Conservation (phyloP, 495 filamentous ascomycete species). For the Podospora bellae-mahoneyi region DNA sequence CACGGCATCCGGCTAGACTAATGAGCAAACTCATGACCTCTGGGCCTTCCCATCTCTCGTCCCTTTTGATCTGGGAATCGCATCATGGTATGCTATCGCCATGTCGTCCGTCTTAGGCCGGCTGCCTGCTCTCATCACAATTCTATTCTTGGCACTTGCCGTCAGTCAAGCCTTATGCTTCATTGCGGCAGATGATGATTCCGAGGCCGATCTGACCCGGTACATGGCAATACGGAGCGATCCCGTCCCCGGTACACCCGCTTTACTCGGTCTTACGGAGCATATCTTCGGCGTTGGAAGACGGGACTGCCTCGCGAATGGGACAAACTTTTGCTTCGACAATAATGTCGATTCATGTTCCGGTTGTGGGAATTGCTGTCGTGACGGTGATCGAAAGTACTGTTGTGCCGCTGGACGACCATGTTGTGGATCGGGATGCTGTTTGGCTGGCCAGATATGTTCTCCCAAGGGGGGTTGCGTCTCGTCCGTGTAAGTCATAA, state of each 20-base stretch:
- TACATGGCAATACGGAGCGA: slow-evolving; percentile 12
- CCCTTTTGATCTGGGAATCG: neutral
- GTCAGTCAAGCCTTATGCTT: neutral
- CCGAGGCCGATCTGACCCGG: neutral
- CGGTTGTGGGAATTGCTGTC: slow-evolving; percentile 31
- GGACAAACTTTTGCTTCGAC: slow-evolving; percentile 36
- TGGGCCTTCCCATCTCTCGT: neutral
- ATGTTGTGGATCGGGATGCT: slow-evolving; percentile 35
- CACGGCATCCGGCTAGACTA: slow-evolving; percentile 6
- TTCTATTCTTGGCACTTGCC: neutral
- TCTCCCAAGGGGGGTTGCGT: slow-evolving; percentile 27
- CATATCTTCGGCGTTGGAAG: slow-evolving; percentile 18
- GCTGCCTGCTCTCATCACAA: slow-evolving; percentile 12
- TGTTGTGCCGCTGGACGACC: slow-evolving; percentile 25
- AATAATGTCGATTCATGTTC: slow-evolving; percentile 28
- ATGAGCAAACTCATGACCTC: neutral
- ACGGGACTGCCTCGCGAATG: slow-evolving; percentile 33
- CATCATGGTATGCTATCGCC: slow-evolving; percentile 20
- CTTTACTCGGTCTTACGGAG: slow-evolving; percentile 20
- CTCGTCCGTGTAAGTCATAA: slow-evolving; percentile 24
- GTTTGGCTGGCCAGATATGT: slow-evolving; percentile 29
- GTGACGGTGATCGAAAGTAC: slow-evolving; percentile 19
- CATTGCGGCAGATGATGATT: neutral
- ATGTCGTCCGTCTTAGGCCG: slow-evolving; percentile 15
- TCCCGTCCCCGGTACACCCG: slow-evolving; percentile 22